Evolutionary conservation across 1,139 yeast species (phyloP).

Genomic region (Martiniozyma asiatica): DNA sequence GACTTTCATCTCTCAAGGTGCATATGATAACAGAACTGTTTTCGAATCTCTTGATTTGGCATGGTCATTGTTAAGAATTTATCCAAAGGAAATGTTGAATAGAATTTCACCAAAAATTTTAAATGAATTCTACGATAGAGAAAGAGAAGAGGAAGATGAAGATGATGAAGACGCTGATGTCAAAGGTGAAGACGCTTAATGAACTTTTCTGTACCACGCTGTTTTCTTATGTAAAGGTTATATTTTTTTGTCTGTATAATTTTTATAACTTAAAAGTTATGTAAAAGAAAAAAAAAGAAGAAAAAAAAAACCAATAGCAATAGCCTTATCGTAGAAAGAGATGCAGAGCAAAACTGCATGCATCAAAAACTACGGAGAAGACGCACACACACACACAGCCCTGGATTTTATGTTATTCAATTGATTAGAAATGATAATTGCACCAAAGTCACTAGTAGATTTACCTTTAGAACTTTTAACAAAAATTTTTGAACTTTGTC

Average conservation of each 20-base stretch:
- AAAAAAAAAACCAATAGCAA: no score
- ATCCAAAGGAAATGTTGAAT: slow-evolving; percentile 97
- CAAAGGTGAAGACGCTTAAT: slow-evolving; percentile 8
- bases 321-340: no score
- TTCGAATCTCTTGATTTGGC: slow-evolving; percentile 96
- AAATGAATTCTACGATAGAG: slow-evolving; percentile 89
- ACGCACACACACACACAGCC: no score
- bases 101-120: slow-evolving; percentile 96
- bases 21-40: slow-evolving; percentile 87
- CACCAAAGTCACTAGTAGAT: slow-evolving; percentile 8
- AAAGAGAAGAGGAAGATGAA: slow-evolving; percentile 53
- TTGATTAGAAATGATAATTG: no score
- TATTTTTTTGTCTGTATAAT: no score
- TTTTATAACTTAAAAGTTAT: no score
- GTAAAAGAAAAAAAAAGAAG: no score
- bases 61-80: slow-evolving; percentile 94
- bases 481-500: slow-evolving; percentile 29
- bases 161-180: slow-evolving; percentile 20
- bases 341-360: no score
- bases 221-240: no score
- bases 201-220: no score
- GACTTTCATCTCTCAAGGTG: slow-evolving; percentile 90
- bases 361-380: no score
- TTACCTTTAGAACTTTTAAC: slow-evolving; percentile 44
- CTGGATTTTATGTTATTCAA: no score